phyloP scores from a whole-genome alignment of 768 basidiomycete species.

The Mycena metata region DNA sequence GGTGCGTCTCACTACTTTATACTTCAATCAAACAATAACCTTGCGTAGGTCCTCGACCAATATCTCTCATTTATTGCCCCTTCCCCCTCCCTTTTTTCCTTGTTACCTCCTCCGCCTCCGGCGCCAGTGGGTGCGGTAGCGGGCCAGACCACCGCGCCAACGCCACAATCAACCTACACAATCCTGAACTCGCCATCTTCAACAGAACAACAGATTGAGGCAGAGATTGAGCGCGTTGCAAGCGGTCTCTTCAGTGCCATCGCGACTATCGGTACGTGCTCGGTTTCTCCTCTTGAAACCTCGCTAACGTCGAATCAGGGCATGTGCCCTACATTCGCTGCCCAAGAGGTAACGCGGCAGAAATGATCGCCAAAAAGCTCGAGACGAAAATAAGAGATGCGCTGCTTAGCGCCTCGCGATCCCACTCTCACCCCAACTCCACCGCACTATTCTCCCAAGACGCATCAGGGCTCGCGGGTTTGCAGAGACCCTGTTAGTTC shows the following conservation, averaged over 20 bases:
- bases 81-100: conserved; percentile 92
- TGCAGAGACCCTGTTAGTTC: conserved; percentile 87
- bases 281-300: not conserved
- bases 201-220: conserved; percentile 91
- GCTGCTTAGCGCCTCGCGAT: conserved; percentile 76
- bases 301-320: conserved; percentile 58
- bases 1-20: conserved; percentile 53
- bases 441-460: conserved; percentile 84
- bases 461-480: conserved; percentile 83
- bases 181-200: conserved; percentile 93
- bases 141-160: conserved; percentile 51
- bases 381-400: conserved; percentile 93
- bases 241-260: conserved; percentile 92
- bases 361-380: conserved; percentile 98
- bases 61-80: conserved; percentile 97
- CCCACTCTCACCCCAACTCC: conserved; percentile 58
- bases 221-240: conserved; percentile 92
- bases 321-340: conserved; percentile 95
- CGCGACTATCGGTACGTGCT: conserved; percentile 82
- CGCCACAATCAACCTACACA: conserved; percentile 76
- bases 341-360: conserved; percentile 96
- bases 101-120: conserved; percentile 74
- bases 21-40: conserved; percentile 17
- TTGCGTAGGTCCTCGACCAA: conserved; percentile 89
- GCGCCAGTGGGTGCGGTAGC: conserved; percentile 50